Base-by-base conservation (phyloP, 2,329 filamentous ascomycete genomes). In the Allantophomopsis cytisporea region DNA sequence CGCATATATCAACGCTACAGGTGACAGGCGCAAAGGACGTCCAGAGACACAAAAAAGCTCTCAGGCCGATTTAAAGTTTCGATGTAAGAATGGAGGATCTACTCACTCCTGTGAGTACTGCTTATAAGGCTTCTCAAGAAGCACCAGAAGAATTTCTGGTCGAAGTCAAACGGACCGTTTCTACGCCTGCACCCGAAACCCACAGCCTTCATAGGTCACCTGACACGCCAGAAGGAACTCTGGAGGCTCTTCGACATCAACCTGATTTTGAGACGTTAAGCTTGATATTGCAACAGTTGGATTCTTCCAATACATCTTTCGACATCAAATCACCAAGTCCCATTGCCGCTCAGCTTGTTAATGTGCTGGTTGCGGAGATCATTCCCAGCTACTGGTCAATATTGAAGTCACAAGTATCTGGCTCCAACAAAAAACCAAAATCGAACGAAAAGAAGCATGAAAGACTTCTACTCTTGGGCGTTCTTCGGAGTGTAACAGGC, bases 381-480 rank as follows among this genome's bases (percentile, higher is more conserved):
- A 64, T 86, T 7, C 83, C 84, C 2, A 83, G 88, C 53, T 94
- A 89, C 59, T 96, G 91, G 89, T 54, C 66, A 3, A 51, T 75
- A 7, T 53, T 89, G 13, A 60, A 65, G 31, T 68, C 72, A 41
- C 62, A 60, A n/a, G 8, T 36, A 30, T 43, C 53, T 55, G 53
- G 2, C 21, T 54, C 20, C 43, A 48, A 2, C 30, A 45, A 16
- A 3, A 43, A 46, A 2, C 6, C 18, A 42, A 20, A 5, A 37
- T 46, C 20, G 8, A 15, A 49, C 42, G 37, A 48, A 56, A 47
- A 50, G 49, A 17, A 42, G 36, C 10, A 41, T 39, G 68, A 70
- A 31, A 48, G 65, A 1, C 56, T 60, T 32, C 57, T 71, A 2
- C 60, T 96, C 13, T 49, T 83, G 1, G 57, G 60, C 43, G 84